These are phyloP conservation scores for Syzygium aqueum DNA, from an alignment of 345 rosid species.

Conservation along the genomic window DNA sequence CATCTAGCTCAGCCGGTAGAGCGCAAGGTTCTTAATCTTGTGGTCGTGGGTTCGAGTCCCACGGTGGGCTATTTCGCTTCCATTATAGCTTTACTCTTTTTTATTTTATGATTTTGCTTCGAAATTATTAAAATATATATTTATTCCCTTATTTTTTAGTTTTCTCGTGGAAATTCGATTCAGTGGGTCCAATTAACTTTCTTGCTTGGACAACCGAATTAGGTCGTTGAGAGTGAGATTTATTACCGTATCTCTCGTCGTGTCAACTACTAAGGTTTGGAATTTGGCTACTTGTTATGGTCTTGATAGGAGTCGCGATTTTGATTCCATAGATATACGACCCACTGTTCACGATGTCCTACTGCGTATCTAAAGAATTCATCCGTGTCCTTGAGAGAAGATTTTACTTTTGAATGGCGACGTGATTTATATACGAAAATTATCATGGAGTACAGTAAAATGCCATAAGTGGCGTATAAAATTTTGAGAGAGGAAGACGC, in stretches of 20 bases:
- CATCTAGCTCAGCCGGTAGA: constrained; percentile 19
- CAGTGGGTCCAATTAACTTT: background rate
- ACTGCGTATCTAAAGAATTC: background rate
- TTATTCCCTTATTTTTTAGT: background rate
- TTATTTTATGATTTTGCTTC: background rate
- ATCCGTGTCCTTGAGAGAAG: fast-evolving
- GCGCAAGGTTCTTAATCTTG: constrained; percentile 23
- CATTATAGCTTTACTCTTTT: too few species aligned
- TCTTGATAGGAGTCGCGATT: too few species aligned
- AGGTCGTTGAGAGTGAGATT: fast-evolving
- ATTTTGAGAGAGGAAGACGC: too few species aligned
- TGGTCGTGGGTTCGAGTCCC: constrained; percentile 27
- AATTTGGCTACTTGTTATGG: too few species aligned
- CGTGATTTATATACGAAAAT: fast-evolving
- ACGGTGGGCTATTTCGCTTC: constrained; percentile 8
- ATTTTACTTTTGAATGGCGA: background rate
- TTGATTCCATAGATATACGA: too few species aligned
- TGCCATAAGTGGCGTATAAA: too few species aligned
- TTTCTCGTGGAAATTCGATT: background rate
- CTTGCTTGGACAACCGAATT: background rate
- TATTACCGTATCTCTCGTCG: fast-evolving
- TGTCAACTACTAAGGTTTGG: too few species aligned
- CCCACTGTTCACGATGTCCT: background rate
- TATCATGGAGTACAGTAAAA: too few species aligned
- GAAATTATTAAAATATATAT: too few species aligned